Evolutionary conservation across 768 basidiomycete species (phyloP), one percentile per base, ranked within the genome.

Genomic region (Suillus paluster): DNA sequence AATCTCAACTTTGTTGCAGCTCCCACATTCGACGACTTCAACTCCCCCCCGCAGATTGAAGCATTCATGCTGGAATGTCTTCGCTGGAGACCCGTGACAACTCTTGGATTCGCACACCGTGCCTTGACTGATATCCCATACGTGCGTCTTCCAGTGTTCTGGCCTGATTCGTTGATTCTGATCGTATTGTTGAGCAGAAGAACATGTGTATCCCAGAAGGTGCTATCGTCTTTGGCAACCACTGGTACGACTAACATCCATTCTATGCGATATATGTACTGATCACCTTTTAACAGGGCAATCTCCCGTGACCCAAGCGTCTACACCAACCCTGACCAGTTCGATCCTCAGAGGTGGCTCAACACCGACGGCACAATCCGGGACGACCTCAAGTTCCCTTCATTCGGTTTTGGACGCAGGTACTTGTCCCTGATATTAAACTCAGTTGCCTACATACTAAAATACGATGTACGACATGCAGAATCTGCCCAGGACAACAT

Each of bases 401-500:
- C 81, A 27, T 88, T 86, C 58, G 86, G 87, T 1, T 87, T 86
- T 58, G 86, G 86, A 15, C 71, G 84, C 64, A 68, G 73, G 78
- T 76, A 38, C 58, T 52, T 6, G 17, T 27, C 25, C 55, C 23
- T 36, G 33, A 52, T 53, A 2, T n/a, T n/a, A n/a, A 21, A 4
- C 34, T 19, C 19, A 12, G 23, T 30, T 6, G n/a, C 50, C 34
- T 4, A n/a, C n/a, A n/a, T 15, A 1, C 10, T 5, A 6, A 21
- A 21, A n/a, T n/a, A n/a, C n/a, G n/a, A n/a, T n/a, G 25, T 23
- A 4, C 12, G 4, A 42, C 30, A 58, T 23, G 12, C n/a, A 84
- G 88, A n/a, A 79, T 89, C 6, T 91, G 88, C 62, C 88, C 87
- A 0, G 88, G 88, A 0, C 83, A 84, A 66, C 81, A 88, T 69